Percentiles rank a stretch among this genome's conserved stretches.
phyloP scores from a whole-genome alignment of 192 early-diverging fungal genomes.

The Rhizoclosmatium globosum region DNA sequence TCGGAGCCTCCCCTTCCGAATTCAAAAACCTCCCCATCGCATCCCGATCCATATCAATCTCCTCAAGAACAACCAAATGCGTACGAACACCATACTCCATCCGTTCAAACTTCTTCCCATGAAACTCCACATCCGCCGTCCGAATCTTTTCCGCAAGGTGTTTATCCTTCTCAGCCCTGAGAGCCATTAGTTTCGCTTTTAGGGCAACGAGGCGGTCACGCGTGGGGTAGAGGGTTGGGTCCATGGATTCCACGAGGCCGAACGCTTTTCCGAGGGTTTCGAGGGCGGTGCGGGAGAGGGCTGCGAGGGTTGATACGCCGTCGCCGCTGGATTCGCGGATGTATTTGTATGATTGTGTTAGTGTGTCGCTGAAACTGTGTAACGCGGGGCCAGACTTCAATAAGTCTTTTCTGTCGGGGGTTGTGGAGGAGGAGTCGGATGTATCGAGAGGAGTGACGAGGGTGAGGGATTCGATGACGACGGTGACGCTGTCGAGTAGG shows the following conservation, averaged over 20 bases:
- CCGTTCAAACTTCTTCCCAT: neutral
- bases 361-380: slow-evolving; percentile 16
- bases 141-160: neutral
- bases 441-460: neutral
- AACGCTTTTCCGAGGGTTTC: slow-evolving; percentile 10
- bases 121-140: neutral
- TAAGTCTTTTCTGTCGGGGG: neutral
- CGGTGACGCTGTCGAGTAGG: neutral
- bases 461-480: slow-evolving; percentile 1
- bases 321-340: neutral
- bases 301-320: slow-evolving; percentile 1
- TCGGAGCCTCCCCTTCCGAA: slow-evolving; percentile 29
- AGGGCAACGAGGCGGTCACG: slow-evolving; percentile 21
- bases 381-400: slow-evolving; percentile 16
- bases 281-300: slow-evolving; percentile 17
- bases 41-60: slow-evolving; percentile 35
- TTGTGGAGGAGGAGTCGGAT: neutral
- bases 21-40: slow-evolving; percentile 40
- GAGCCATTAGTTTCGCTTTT: neutral
- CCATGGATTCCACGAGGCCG: slow-evolving; percentile 14
- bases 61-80: slow-evolving; percentile 35
- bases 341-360: slow-evolving; percentile 12
- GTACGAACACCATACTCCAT: slow-evolving; percentile 15
- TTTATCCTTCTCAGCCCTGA: slow-evolving; percentile 23
- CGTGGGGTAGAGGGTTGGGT: slow-evolving; percentile 31